Conservation (phyloP, 768 basidiomycete genomes). For the Strobilomyces dryophilus region DNA sequence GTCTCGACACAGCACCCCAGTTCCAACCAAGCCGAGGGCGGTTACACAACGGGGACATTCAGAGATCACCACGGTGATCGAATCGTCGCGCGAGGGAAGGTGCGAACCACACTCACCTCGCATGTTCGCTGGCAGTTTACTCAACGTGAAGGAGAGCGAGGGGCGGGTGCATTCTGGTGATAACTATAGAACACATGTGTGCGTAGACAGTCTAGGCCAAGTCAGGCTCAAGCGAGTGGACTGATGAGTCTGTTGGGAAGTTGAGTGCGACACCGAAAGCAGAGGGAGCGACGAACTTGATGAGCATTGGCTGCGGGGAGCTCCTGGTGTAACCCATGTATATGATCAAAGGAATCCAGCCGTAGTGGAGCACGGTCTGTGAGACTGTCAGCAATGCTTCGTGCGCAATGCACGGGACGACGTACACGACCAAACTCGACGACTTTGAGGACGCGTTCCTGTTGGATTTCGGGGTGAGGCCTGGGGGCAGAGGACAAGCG, state of each 20-base stretch:
- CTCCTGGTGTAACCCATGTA: constrained; percentile 92
- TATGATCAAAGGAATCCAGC: constrained; percentile 96
- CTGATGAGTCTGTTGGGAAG: constrained; percentile 71
- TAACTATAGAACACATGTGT: constrained; percentile 28
- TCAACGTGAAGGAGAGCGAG: not conserved
- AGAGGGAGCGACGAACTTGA: constrained; percentile 68
- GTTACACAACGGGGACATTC: constrained; percentile 43
- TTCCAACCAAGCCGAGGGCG: constrained; percentile 46
- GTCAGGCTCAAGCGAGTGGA: constrained; percentile 68
- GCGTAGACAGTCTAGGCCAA: constrained; percentile 15
- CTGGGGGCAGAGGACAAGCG: not conserved
- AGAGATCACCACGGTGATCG: constrained; percentile 48
- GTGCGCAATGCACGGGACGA: constrained; percentile 9
- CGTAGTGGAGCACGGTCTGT: constrained; percentile 88
- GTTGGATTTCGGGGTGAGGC: not conserved
- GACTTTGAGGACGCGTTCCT: constrained; percentile 78
- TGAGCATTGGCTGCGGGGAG: constrained; percentile 90
- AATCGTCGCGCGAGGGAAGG: constrained; percentile 41
- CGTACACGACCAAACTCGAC: constrained; percentile 79
- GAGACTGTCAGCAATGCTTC: constrained; percentile 1
- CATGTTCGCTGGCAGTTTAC: not conserved
- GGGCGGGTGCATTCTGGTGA: constrained; percentile 8
- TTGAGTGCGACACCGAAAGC: not conserved
- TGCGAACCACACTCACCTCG: constrained; percentile 27
- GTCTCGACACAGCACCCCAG: constrained; percentile 48